Evolutionary conservation across 495 filamentous ascomycete species (phyloP).

Genomic region (Corynascus novoguineensis): DNA sequence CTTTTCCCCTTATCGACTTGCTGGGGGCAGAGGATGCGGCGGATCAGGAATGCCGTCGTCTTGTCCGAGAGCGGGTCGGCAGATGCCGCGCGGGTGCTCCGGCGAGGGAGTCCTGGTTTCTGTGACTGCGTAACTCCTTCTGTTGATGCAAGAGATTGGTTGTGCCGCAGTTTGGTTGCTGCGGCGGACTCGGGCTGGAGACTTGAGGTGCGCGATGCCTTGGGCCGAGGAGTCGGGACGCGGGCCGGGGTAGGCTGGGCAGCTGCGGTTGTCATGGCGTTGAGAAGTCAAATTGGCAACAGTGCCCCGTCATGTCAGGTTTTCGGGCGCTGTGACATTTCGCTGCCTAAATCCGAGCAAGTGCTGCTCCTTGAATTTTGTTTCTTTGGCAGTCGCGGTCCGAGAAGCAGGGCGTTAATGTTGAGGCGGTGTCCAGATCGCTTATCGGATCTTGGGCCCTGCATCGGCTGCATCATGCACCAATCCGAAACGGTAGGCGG

Average conservation of each 20-base stretch:
- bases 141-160: not conserved
- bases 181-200: constrained; percentile 11
- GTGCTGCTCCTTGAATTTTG: constrained; percentile 11
- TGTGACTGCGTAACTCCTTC: not conserved
- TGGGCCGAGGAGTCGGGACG: constrained; percentile 22
- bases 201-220: constrained; percentile 12
- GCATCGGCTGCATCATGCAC: constrained; percentile 4
- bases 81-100: constrained; percentile 25
- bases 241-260: constrained; percentile 21
- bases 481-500: constrained; percentile 24
- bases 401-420: not conserved
- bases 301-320: not conserved
- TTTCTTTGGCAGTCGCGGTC: not conserved
- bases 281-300: constrained; percentile 7
- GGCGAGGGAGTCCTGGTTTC: constrained; percentile 20
- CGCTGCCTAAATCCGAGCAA: not conserved
- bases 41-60: constrained; percentile 47
- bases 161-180: constrained; percentile 7
- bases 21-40: constrained; percentile 46
- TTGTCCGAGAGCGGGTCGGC: constrained; percentile 47
- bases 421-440: constrained; percentile 11
- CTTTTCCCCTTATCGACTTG: constrained; percentile 43
- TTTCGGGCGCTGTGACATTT: not conserved
- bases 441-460: constrained; percentile 13
- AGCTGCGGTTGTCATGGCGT: constrained; percentile 25